Percentiles rank a stretch among this genome's conserved stretches.
phyloP scores from a whole-genome alignment of 208 protist genomes.

The Crithidia bombi region DNA sequence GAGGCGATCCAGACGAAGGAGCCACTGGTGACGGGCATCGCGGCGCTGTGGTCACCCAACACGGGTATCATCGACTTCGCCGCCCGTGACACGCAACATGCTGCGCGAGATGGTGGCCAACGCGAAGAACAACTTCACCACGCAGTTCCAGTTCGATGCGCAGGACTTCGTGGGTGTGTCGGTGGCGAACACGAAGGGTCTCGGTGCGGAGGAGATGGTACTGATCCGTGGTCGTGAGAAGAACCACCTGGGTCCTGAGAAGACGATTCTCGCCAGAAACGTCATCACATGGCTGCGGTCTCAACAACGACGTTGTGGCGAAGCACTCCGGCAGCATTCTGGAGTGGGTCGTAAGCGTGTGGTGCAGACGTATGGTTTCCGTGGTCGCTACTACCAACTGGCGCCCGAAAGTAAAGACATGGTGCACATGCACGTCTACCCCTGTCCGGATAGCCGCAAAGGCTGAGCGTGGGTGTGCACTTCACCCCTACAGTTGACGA shows the following conservation, averaged over 20 bases:
- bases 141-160: constrained; percentile 72
- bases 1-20: constrained; percentile 78
- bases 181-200: constrained; percentile 25
- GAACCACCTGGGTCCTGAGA: constrained; percentile 73
- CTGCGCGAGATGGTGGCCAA: constrained; percentile 53
- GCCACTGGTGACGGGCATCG: constrained; percentile 68
- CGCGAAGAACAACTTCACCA: constrained; percentile 47
- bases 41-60: constrained; percentile 82
- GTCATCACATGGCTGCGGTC: constrained; percentile 90
- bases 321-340: constrained; percentile 55
- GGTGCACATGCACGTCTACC: constrained; percentile 82
- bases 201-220: constrained; percentile 55
- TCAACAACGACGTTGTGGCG: constrained; percentile 79
- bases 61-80: constrained; percentile 90
- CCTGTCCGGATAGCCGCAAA: constrained; percentile 54
- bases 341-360: constrained; percentile 54
- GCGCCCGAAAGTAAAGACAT: constrained; percentile 57
- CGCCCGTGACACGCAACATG: constrained; percentile 77
- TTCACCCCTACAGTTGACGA: constrained; percentile 86
- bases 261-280: constrained; percentile 65
- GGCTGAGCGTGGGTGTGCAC: constrained; percentile 85
- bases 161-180: constrained; percentile 79
- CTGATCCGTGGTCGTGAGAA: constrained; percentile 79
- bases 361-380: constrained; percentile 78
- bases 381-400: constrained; percentile 84